These are phyloP conservation scores for Penicillium expansum DNA, from an alignment of 2,329 filamentous ascomycete genomes.

Conservation along the genomic window DNA sequence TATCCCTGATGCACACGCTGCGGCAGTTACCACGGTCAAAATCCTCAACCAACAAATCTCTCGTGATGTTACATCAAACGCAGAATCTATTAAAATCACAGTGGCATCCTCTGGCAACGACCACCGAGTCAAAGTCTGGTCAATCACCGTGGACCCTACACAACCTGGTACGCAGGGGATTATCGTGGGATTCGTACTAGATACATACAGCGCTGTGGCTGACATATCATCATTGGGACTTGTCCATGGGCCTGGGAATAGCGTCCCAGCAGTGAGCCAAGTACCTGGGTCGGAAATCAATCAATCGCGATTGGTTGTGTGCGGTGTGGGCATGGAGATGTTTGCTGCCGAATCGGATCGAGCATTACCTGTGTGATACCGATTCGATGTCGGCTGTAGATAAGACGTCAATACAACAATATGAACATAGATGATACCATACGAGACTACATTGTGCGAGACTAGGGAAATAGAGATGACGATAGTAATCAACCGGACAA, in stretches of 20 bases:
- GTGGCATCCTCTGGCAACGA: slow-evolving; percentile 47
- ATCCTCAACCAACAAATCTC: slow-evolving; percentile 22
- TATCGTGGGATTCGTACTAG: slow-evolving; percentile 24
- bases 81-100: slow-evolving; percentile 16
- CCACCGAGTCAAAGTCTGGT: slow-evolving; percentile 48
- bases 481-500: background rate
- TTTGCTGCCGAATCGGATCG: slow-evolving; percentile 26
- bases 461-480: background rate
- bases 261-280: background rate
- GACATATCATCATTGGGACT: slow-evolving; percentile 55
- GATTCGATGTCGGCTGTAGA: slow-evolving; percentile 17
- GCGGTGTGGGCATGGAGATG: slow-evolving; percentile 52
- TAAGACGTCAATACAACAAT: slow-evolving; percentile 3
- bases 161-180: slow-evolving; percentile 22
- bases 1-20: slow-evolving; percentile 45
- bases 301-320: slow-evolving; percentile 38
- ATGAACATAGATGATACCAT: slow-evolving; percentile 2
- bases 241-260: slow-evolving; percentile 20
- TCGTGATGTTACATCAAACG: background rate
- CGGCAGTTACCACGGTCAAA: slow-evolving; percentile 43
- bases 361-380: slow-evolving; percentile 6
- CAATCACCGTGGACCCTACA: slow-evolving; percentile 30
- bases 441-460: background rate
- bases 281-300: background rate
- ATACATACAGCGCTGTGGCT: slow-evolving; percentile 51